These are phyloP conservation scores for Lecanicillium sp. DNA, from an alignment of 2,329 filamentous ascomycete genomes.

Conservation along the genomic window DNA sequence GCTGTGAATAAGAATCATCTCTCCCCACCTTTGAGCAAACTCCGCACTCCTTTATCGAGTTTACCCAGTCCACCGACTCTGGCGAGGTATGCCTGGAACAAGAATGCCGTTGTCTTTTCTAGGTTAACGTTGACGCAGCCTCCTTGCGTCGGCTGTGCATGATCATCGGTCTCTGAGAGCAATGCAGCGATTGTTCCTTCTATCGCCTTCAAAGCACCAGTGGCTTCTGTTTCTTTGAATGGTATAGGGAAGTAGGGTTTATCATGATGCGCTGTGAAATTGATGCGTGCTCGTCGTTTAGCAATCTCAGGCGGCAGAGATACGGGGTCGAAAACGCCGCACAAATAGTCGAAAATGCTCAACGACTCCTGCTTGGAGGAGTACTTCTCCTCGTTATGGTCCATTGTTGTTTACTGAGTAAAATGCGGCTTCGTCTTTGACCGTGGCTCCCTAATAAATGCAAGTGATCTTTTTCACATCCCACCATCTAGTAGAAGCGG, in stretches of 20 bases:
- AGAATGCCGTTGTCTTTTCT: conserved; percentile 36
- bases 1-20: background rate
- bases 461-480: too few relatives aligned
- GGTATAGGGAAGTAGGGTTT: conserved; percentile 37
- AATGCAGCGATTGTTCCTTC: conserved; percentile 27
- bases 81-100: conserved; percentile 27
- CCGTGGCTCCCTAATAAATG: too few relatives aligned
- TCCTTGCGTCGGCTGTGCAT: conserved; percentile 5
- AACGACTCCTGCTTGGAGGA: conserved; percentile 17
- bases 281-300: conserved; percentile 16
- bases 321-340: conserved; percentile 17
- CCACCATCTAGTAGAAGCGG: too few relatives aligned
- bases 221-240: conserved; percentile 37
- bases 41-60: conserved; percentile 25
- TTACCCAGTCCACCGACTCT: conserved; percentile 30
- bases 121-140: conserved; percentile 23
- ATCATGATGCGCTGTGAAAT: conserved; percentile 26
- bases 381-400: conserved; percentile 7
- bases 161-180: conserved; percentile 19
- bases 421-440: too few relatives aligned
- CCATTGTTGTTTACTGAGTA: background rate
- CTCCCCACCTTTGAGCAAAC: conserved; percentile 20
- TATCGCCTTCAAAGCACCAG: conserved; percentile 35
- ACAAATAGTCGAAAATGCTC: conserved; percentile 17
- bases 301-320: conserved; percentile 21